These are phyloP conservation scores for Austroboletus novae-zelandiae DNA, from an alignment of 1,284 basidiomycete genomes.

Conservation along the genomic window DNA sequence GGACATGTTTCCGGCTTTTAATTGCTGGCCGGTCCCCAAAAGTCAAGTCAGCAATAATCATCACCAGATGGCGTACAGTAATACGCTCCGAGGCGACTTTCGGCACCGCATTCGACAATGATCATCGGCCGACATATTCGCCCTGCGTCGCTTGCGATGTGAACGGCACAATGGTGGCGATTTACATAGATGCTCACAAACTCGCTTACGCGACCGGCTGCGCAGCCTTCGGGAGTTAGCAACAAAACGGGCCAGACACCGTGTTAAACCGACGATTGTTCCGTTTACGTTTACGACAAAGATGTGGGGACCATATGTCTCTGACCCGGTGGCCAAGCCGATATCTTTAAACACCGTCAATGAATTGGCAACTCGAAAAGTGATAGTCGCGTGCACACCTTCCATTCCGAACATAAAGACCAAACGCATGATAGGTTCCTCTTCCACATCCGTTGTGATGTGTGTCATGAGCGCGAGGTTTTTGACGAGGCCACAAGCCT, in stretches of 20 bases:
- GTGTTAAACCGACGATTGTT: constrained; percentile 90
- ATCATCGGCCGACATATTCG: constrained; percentile 98
- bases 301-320: constrained; percentile 90
- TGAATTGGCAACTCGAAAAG: constrained; percentile 12
- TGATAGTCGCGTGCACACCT: constrained; percentile 47
- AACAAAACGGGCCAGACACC: constrained; percentile 86
- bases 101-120: constrained; percentile 87
- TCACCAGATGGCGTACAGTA: constrained; percentile 41
- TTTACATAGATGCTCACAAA: constrained; percentile 98
- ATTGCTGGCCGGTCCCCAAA: constrained; percentile 45
- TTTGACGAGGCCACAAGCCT: constrained; percentile 98
- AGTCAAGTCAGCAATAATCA: constrained; percentile 16
- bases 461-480: constrained; percentile 99
- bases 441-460: constrained; percentile 98
- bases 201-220: constrained; percentile 89
- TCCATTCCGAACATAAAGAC: constrained; percentile 96
- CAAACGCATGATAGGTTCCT: constrained; percentile 88
- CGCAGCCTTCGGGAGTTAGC: constrained; percentile 88
- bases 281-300: constrained; percentile 99
- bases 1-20: constrained; percentile 76
- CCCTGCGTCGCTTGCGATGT: constrained; percentile 97
- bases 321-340: constrained; percentile 87
- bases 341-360: constrained; percentile 65
- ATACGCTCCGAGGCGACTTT: constrained; percentile 85
- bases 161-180: constrained; percentile 91